A percentile compares a stretch with the other conserved stretches of the same genome.
These are phyloP conservation scores for Leonotis leonurus DNA, from an alignment of 257 asterid genomes.

Conservation along the genomic window DNA sequence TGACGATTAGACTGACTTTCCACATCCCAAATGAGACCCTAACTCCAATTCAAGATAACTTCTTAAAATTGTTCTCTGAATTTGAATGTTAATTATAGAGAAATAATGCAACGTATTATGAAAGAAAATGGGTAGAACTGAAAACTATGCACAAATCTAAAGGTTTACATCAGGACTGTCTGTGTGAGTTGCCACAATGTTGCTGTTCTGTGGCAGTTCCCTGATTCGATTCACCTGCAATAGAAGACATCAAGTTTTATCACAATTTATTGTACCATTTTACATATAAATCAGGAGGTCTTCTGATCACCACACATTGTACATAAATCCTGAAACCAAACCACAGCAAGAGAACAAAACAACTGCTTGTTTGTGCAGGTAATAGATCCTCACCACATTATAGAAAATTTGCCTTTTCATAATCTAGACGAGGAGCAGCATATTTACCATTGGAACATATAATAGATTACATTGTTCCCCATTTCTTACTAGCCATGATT, in stretches of 20 bases:
- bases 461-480: too few relatives aligned
- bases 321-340: too few relatives aligned
- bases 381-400: too few relatives aligned
- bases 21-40: constrained; percentile 95
- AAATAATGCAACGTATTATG: constrained; percentile 1
- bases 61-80: neutral
- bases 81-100: neutral
- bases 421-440: too few relatives aligned
- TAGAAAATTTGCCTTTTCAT: too few relatives aligned
- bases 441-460: too few relatives aligned
- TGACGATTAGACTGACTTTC: constrained; percentile 82
- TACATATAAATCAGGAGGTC: too few relatives aligned
- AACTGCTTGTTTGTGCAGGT: too few relatives aligned
- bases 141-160: constrained; percentile 11
- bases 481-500: too few relatives aligned
- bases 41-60: constrained; percentile 20
- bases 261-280: too few relatives aligned
- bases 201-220: constrained; percentile 83
- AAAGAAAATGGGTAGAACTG: constrained; percentile 1
- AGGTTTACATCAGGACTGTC: constrained; percentile 80
- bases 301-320: too few relatives aligned
- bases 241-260: constrained; percentile 4
- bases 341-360: too few relatives aligned
- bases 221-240: constrained; percentile 83
- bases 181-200: constrained; percentile 83